Evolutionary conservation across 306 rosid genomes (phyloP).

Genomic region (Cucumis cinereus): DNA sequence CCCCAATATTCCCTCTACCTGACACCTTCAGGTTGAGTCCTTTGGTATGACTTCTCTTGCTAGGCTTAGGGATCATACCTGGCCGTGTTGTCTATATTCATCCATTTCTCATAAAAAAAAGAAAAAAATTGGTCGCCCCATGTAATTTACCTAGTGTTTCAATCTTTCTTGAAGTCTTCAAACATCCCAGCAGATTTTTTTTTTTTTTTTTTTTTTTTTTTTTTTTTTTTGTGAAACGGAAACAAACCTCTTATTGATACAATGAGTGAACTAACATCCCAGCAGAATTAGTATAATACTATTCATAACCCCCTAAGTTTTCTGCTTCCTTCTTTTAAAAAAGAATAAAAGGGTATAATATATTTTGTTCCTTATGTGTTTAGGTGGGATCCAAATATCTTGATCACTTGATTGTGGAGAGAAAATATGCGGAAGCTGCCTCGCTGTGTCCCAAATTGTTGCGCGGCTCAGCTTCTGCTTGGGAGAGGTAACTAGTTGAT

Average conservation of each 20-base stretch:
- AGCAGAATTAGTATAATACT: not conserved
- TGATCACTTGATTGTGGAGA: constrained; percentile 94
- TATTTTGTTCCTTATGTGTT: constrained; percentile 12
- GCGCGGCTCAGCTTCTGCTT: constrained; percentile 80
- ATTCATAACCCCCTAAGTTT: not conserved
- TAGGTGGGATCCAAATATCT: constrained; percentile 96
- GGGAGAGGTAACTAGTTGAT: constrained; percentile 64
- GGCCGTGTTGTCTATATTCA: not conserved
- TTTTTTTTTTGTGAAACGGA: too few relatives aligned
- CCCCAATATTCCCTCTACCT: not conserved
- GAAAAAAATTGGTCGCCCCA: not conserved
- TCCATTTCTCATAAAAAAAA: not conserved
- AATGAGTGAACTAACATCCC: not conserved
- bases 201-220: too few relatives aligned
- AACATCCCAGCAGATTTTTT: too few relatives aligned
- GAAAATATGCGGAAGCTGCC: constrained; percentile 90
- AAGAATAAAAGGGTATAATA: not conserved
- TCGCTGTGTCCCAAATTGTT: constrained; percentile 86
- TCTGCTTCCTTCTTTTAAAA: not conserved
- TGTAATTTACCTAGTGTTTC: not conserved
- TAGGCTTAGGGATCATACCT: not conserved
- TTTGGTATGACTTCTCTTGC: not conserved
- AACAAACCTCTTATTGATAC: too few relatives aligned
- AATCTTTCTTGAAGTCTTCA: not conserved
- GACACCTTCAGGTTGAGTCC: too few relatives aligned